Evolutionary conservation across 2,329 filamentous ascomycete genomes (phyloP).

Genomic region (Knoxdaviesia proteae): DNA sequence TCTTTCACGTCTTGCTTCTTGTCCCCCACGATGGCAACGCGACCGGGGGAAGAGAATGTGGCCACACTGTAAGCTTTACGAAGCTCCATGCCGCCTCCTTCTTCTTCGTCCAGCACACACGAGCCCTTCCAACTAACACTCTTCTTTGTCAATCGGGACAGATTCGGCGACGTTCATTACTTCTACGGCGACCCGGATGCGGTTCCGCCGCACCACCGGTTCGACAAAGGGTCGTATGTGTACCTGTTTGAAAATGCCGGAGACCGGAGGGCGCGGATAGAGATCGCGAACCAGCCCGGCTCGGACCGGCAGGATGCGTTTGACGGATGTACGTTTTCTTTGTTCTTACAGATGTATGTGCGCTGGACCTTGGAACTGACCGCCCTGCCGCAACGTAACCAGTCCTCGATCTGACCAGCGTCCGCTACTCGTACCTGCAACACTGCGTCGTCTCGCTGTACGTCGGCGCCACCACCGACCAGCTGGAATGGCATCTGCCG

Average conservation of each 20-base stretch:
- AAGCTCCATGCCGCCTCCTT: not conserved
- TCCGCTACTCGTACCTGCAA: slow-evolving; percentile 56
- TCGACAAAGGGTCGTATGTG: slow-evolving; percentile 61
- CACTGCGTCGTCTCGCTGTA: slow-evolving; percentile 48
- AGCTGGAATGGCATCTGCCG: slow-evolving; percentile 54
- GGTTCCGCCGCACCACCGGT: slow-evolving; percentile 57
- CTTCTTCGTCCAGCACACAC: not conserved
- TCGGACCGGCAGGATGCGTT: slow-evolving; percentile 64
- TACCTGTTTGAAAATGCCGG: slow-evolving; percentile 59
- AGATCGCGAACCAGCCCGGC: slow-evolving; percentile 56
- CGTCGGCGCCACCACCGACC: slow-evolving; percentile 27
- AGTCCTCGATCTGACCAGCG: slow-evolving; percentile 44
- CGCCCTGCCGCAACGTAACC: not conserved
- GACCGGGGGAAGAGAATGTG: slow-evolving; percentile 27
- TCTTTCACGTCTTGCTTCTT: not conserved
- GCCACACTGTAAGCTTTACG: slow-evolving; percentile 24
- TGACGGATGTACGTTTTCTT: slow-evolving; percentile 40
- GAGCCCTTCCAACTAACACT: not conserved
- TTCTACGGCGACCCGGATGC: slow-evolving; percentile 48
- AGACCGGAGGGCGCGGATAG: slow-evolving; percentile 46
- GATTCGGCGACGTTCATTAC: slow-evolving; percentile 63
- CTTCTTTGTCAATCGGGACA: slow-evolving; percentile 14
- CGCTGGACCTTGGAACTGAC: slow-evolving; percentile 6
- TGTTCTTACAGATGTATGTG: not conserved
- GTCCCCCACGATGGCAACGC: slow-evolving; percentile 18